These are phyloP conservation scores for Encephalitozoon intestinalis DNA, from an alignment of 371 early-diverging fungal genomes.

Conservation along the genomic window DNA sequence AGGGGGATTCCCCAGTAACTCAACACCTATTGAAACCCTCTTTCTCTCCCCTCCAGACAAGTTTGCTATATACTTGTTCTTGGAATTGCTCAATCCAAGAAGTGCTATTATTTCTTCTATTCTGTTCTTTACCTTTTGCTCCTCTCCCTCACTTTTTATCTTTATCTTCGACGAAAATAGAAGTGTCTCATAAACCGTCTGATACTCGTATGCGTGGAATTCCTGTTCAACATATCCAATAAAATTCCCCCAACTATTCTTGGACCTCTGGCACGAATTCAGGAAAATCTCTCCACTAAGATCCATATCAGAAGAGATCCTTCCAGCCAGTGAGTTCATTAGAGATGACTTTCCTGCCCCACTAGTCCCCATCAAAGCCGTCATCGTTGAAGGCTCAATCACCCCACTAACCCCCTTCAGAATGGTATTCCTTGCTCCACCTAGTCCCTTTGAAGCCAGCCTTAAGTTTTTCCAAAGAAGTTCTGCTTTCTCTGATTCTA, in stretches of 20 bases:
- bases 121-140: neutral
- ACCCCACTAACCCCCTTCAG: conserved; percentile 62
- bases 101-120: conserved; percentile 43
- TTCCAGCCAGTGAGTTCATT: conserved; percentile 73
- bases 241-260: conserved; percentile 44
- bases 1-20: conserved; percentile 55
- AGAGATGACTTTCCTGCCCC: conserved; percentile 80
- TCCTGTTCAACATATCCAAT: conserved; percentile 65
- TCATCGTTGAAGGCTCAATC: conserved; percentile 65
- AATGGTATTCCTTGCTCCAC: neutral
- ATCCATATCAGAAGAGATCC: conserved; percentile 68
- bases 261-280: conserved; percentile 65
- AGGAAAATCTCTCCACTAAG: conserved; percentile 70
- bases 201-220: conserved; percentile 60
- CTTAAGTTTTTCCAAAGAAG: conserved; percentile 30
- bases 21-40: conserved; percentile 56
- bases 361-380: conserved; percentile 69
- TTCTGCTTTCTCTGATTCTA: conserved; percentile 7
- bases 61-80: conserved; percentile 49
- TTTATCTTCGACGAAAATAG: conserved; percentile 37
- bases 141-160: conserved; percentile 63
- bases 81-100: conserved; percentile 55
- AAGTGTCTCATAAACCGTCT: conserved; percentile 58
- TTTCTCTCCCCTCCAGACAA: conserved; percentile 61
- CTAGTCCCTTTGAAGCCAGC: neutral